Base-by-base conservation (phyloP, 129 eudicot genomes). In the Helichrysum umbraculigerum region DNA sequence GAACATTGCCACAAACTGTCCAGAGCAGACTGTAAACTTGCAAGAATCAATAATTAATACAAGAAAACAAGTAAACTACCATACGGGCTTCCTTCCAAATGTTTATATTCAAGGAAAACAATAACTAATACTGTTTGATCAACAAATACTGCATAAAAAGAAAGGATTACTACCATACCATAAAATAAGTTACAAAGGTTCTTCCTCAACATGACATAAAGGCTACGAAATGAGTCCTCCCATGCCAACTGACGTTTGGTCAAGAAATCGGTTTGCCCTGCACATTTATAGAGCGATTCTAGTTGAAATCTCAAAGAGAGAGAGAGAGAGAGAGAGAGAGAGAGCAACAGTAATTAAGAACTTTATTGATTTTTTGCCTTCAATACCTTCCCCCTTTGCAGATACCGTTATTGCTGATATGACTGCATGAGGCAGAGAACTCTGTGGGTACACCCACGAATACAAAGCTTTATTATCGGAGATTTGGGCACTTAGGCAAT, bases 371-470 rank as follows among this genome's bases (percentile, higher is more conserved):
- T 6, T 35, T 35, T 35, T 35, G 41, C 9, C 41, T 42, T 19
- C 35, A 78, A 68, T 84, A 95, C 97, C 99, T 86, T 86, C 90
- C 39, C 87, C 88, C 14, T 73, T 77, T 66, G 78, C 72, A 64
- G 97, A 82, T 72, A 82, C 64, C 65, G 83, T 73, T 77, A 95
- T 87, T 50, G 97, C 89, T 47, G 96, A 86, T 73, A 95, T 91
- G 35, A 88, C 94, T 54, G 88, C 50, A 72, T 88, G 85, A 58
- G 99, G 99, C 69, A 95, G 80, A 68, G 87, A 79, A 78, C 95
- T 82, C 72, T 95, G 96, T 2, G 99, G 99, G 67, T 91, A 85
- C 78, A 91, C 88, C 99, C 99, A 95, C 51, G 99, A 95, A 86
- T 83, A 77, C 47, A 85, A 77, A 72, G 80, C 51, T 77, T 76